Evolutionary conservation across 208 protist genomes (phyloP).

Genomic region (Perkinsela sp.): DNA sequence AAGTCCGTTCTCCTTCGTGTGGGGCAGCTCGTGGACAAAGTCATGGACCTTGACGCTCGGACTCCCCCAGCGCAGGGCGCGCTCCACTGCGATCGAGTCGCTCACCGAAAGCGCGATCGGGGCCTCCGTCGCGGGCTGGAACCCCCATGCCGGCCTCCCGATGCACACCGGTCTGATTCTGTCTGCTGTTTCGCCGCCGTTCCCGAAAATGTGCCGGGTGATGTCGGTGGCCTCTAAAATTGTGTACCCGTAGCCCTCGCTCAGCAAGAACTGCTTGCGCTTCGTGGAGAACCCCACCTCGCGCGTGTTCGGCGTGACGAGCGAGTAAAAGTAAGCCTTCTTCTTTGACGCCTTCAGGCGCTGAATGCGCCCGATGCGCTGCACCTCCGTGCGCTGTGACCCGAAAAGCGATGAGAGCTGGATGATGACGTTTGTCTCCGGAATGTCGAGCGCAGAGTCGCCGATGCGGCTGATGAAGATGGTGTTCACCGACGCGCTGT

Average conservation of each 20-base stretch:
- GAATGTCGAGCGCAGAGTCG: conserved; percentile 91
- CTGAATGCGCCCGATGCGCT: conserved; percentile 82
- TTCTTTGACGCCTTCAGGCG: conserved; percentile 44
- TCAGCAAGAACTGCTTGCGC: conserved; percentile 89
- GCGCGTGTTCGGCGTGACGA: conserved; percentile 80
- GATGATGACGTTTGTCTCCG: conserved; percentile 94
- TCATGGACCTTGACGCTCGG: not conserved
- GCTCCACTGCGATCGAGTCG: not conserved
- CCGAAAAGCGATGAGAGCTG: conserved; percentile 88
- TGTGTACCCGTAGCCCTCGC: conserved; percentile 63
- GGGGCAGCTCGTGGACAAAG: not conserved
- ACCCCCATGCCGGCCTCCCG: not conserved
- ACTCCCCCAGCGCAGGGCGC: not conserved
- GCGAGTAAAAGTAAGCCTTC: conserved; percentile 96
- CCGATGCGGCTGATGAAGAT: conserved; percentile 88
- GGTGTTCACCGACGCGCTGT: conserved; percentile 48
- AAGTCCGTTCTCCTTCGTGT: not conserved
- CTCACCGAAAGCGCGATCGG: not conserved
- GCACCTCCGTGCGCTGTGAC: conserved; percentile 76
- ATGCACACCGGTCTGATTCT: not conserved
- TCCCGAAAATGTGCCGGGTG: not conserved
- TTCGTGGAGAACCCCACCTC: conserved; percentile 87
- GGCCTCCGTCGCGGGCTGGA: not conserved
- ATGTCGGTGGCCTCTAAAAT: conserved; percentile 13
- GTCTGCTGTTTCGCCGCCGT: not conserved